These are phyloP conservation scores for Cicer yamashitae DNA, from an alignment of 306 rosid species.

Conservation along the genomic window DNA sequence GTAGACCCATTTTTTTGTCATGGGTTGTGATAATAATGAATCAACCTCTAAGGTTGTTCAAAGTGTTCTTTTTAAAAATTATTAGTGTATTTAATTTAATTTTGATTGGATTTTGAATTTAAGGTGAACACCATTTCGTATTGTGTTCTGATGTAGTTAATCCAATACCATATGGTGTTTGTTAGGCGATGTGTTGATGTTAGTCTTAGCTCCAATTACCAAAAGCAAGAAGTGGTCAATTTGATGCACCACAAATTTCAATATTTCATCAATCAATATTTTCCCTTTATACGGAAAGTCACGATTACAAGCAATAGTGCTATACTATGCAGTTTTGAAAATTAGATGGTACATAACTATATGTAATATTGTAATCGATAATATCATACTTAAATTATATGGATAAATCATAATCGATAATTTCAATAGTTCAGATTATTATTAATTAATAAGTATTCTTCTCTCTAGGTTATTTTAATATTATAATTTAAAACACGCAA, in stretches of 20 bases:
- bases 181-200: background rate
- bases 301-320: background rate
- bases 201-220: background rate
- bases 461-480: no score
- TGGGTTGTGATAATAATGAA: background rate
- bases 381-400: background rate
- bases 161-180: background rate
- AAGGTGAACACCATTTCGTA: background rate
- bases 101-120: background rate
- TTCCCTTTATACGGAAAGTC: background rate
- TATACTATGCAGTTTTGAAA: background rate
- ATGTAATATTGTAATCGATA: background rate
- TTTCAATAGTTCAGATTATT: no score
- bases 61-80: background rate
- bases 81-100: background rate
- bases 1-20: background rate
- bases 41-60: background rate
- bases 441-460: no score
- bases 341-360: background rate
- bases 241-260: background rate
- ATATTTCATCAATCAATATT: background rate
- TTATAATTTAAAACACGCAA: no score
- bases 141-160: background rate
- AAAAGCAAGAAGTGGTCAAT: background rate
- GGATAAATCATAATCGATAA: slow-evolving; percentile 15